A percentile compares a stretch with the other conserved stretches of the same genome.
Conservation (phyloP, 805 yeast genomes). For the Tanozyma kutaoensis region DNA sequence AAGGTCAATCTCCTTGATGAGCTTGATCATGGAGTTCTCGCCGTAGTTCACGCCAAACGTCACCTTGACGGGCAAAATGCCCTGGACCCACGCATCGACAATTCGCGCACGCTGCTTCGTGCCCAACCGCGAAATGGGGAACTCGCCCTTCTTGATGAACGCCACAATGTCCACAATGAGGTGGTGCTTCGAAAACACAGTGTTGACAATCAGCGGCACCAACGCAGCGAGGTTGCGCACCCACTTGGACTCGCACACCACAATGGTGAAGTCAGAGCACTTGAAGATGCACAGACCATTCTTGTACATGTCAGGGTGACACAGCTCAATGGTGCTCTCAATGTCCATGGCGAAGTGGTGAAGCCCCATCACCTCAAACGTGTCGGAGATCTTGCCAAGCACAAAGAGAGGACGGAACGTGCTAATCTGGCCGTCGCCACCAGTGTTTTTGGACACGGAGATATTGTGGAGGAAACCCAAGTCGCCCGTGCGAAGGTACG, state of each 20-base stretch:
- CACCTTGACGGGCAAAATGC: slow-evolving; percentile 27
- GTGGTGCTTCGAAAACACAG: slow-evolving; percentile 69
- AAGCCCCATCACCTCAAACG: slow-evolving; percentile 84
- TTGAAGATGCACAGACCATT: slow-evolving; percentile 57
- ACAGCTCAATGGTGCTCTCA: slow-evolving; percentile 36
- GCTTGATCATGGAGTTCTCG: slow-evolving; percentile 45
- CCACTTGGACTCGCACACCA: slow-evolving; percentile 54
- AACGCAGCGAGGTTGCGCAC: slow-evolving; percentile 48
- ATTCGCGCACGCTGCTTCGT: slow-evolving; percentile 66
- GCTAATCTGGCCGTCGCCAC: slow-evolving; percentile 11
- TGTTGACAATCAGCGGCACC: slow-evolving; percentile 73
- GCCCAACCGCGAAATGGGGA: slow-evolving; percentile 61
- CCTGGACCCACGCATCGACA: slow-evolving; percentile 39
- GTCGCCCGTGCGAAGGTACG: slow-evolving; percentile 84
- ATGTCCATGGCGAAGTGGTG: slow-evolving; percentile 85
- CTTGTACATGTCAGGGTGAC: slow-evolving; percentile 45
- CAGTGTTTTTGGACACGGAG: slow-evolving; percentile 26
- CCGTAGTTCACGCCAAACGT: slow-evolving; percentile 49
- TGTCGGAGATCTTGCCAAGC: slow-evolving; percentile 71
- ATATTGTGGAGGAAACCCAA: slow-evolving; percentile 67
- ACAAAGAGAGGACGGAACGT: slow-evolving; percentile 71
- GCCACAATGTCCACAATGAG: slow-evolving; percentile 73
- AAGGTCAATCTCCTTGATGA: slow-evolving; percentile 40
- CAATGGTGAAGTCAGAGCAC: slow-evolving; percentile 66
- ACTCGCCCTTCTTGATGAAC: slow-evolving; percentile 50